Conservation (phyloP, 441 rosid species). For the Gossypium schwendimanii region DNA sequence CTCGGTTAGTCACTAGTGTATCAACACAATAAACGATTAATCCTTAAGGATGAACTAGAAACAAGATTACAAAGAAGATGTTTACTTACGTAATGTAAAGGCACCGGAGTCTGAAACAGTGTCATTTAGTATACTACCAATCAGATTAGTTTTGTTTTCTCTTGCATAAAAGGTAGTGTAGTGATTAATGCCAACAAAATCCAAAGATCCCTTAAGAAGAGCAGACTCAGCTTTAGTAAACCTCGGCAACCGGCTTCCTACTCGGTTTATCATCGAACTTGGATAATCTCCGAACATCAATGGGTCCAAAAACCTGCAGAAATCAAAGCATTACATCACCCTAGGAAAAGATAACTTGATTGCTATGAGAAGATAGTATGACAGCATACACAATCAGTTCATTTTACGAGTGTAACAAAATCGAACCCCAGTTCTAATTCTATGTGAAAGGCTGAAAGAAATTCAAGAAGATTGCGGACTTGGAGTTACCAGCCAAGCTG, state of each 20-base stretch:
- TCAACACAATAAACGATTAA: neutral
- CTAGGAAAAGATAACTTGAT: neutral
- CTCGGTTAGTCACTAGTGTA: neutral
- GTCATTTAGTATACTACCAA: conserved; percentile 47
- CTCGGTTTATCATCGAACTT: conserved; percentile 71
- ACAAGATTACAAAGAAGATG: neutral
- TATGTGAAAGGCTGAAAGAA: neutral
- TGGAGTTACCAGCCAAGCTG: conserved; percentile 70
- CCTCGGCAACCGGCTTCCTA: conserved; percentile 59
- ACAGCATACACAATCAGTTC: neutral
- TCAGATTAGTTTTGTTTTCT: conserved; percentile 23
- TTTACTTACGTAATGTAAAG: conserved; percentile 57
- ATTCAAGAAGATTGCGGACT: neutral
- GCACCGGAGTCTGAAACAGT: conserved; percentile 75
- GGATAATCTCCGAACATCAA: conserved; percentile 86
- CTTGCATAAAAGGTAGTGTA: conserved; percentile 83
- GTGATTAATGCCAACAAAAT: conserved; percentile 92
- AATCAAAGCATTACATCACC: neutral
- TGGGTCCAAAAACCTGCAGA: conserved; percentile 78
- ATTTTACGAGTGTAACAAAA: neutral
- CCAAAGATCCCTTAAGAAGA: conserved; percentile 72
- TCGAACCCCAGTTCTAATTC: neutral
- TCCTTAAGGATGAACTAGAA: neutral
- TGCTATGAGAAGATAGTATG: neutral
- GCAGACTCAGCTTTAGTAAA: conserved; percentile 51